A percentile compares a stretch with the other conserved stretches of the same genome.
Evolutionary conservation across 257 asterid species (phyloP).

Genomic region (Coffea canephora): DNA sequence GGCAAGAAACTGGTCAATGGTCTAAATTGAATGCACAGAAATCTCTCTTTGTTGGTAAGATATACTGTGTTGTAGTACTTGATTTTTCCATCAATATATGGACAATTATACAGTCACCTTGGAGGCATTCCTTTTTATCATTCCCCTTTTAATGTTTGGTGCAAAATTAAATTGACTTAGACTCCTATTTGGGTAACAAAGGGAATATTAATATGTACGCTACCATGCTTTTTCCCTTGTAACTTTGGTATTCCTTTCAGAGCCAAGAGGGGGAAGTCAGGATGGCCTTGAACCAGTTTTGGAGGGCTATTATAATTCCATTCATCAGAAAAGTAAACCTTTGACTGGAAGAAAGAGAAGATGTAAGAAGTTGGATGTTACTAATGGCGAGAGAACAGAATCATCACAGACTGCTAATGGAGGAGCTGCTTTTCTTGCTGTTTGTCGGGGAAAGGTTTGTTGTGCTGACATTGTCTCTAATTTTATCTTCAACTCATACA

Average conservation of each 20-base stretch:
- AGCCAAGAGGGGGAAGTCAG: slow-evolving; percentile 87
- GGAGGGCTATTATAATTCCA: slow-evolving; percentile 60
- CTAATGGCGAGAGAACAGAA: slow-evolving; percentile 31
- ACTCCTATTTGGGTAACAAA: neutral
- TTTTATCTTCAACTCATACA: neutral
- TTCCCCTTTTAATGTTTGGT: neutral
- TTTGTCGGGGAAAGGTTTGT: slow-evolving; percentile 96
- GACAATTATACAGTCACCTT: neutral
- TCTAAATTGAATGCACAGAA: slow-evolving; percentile 73
- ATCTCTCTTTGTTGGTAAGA: slow-evolving; percentile 76
- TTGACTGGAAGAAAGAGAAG: slow-evolving; percentile 52
- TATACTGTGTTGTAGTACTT: slow-evolving; percentile 17
- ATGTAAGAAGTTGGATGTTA: slow-evolving; percentile 52
- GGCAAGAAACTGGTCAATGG: slow-evolving; percentile 98
- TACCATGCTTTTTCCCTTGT: neutral
- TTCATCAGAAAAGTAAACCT: slow-evolving; percentile 45
- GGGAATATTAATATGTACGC: slow-evolving; percentile 3
- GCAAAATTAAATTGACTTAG: neutral
- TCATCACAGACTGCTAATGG: slow-evolving; percentile 37
- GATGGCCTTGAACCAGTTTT: slow-evolving; percentile 70
- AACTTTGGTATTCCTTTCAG: slow-evolving; percentile 38
- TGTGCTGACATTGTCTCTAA: neutral
- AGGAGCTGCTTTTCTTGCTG: slow-evolving; percentile 96
- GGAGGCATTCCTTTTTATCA: neutral
- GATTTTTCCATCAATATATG: neutral